Conservation (phyloP, 345 rosid species). For the Combretum micranthum region DNA sequence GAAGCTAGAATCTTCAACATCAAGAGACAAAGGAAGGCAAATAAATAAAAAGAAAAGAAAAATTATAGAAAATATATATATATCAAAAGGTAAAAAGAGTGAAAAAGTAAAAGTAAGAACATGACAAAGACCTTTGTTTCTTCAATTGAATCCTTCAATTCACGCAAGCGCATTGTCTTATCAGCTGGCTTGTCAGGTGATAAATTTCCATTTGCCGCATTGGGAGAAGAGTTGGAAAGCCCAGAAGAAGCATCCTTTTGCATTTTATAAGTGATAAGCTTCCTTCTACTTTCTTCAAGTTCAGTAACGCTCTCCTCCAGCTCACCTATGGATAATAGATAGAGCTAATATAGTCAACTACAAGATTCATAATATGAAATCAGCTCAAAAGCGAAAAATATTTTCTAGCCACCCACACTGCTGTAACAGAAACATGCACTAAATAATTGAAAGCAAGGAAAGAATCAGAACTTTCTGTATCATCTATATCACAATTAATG, state of each 20-base stretch:
- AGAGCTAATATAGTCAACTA: conserved; percentile 14
- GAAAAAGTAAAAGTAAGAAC: conserved; percentile 1
- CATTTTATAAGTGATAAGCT: conserved; percentile 68
- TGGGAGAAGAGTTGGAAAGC: conserved; percentile 35
- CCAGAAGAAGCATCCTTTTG: conserved; percentile 76
- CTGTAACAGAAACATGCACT: background rate
- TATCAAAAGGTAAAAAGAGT: background rate
- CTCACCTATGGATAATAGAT: conserved; percentile 44
- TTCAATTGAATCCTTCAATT: conserved; percentile 70
- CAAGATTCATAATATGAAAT: conserved; percentile 8
- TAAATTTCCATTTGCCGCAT: conserved; percentile 56
- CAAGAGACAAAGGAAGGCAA: conserved; percentile 16
- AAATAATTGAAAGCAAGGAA: too few relatives aligned
- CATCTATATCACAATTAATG: too few relatives aligned
- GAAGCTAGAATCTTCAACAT: conserved; percentile 58
- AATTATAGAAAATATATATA: background rate
- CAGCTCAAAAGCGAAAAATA: background rate
- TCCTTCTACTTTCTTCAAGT: conserved; percentile 91
- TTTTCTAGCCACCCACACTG: background rate
- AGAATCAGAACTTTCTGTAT: too few relatives aligned
- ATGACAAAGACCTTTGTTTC: conserved; percentile 54
- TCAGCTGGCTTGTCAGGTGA: conserved; percentile 79
- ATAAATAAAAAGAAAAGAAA: conserved; percentile 12
- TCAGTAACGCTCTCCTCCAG: conserved; percentile 80
- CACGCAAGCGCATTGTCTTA: conserved; percentile 53